phyloP scores from a whole-genome alignment of 352 stramenopile species.

The Globisporangium middletonii region DNA sequence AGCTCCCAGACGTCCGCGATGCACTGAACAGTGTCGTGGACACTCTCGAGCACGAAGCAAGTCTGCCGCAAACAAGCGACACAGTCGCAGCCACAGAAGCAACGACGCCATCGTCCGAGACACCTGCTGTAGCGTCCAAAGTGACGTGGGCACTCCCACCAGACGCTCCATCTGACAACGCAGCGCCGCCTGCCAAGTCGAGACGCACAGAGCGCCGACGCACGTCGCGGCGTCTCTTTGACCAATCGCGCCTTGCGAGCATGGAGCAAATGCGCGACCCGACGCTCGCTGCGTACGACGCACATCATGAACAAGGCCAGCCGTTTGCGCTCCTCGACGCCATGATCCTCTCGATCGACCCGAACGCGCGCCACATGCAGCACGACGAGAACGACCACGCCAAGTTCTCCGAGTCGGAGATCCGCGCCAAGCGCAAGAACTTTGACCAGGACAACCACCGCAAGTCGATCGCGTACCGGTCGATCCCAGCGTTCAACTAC shows the following conservation, averaged over 20 bases:
- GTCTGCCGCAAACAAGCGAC: background rate
- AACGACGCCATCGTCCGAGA: background rate
- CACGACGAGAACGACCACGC: slow-evolving; percentile 36
- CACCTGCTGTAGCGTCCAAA: background rate
- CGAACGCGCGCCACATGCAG: slow-evolving; percentile 37
- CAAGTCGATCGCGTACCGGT: slow-evolving; percentile 51
- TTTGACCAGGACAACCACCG: slow-evolving; percentile 51
- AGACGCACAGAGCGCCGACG: slow-evolving; percentile 23
- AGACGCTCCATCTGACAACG: background rate
- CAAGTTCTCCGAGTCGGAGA: slow-evolving; percentile 20
- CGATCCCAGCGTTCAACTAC: slow-evolving; percentile 67
- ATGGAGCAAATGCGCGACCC: slow-evolving; percentile 27
- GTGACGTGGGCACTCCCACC: slow-evolving; percentile 8
- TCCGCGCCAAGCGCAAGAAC: slow-evolving; percentile 56
- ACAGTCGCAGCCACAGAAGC: background rate
- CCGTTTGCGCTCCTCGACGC: slow-evolving; percentile 51
- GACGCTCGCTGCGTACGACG: slow-evolving; percentile 51
- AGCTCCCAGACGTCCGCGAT: background rate
- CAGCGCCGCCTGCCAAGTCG: background rate
- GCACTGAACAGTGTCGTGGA: background rate
- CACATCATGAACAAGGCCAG: slow-evolving; percentile 36
- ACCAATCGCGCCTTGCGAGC: slow-evolving; percentile 21
- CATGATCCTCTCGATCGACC: slow-evolving; percentile 46
- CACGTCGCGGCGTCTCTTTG: slow-evolving; percentile 18
- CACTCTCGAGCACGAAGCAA: background rate